Evolutionary conservation across 192 early-diverging fungal species (phyloP).

Genomic region (Coemansia sp.): DNA sequence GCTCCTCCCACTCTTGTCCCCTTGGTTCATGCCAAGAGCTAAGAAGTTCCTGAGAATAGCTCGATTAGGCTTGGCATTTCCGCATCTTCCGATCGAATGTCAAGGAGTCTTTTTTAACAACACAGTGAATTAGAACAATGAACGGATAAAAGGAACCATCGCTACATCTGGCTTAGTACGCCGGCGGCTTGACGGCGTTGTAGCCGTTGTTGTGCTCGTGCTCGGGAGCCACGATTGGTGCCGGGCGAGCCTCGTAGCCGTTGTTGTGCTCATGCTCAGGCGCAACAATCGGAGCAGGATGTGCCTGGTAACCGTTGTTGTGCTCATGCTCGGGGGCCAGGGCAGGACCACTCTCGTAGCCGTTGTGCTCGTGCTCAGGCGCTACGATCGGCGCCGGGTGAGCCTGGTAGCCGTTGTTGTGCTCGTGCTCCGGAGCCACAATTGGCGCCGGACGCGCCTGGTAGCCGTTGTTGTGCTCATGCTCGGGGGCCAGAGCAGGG

Average conservation of each 20-base stretch:
- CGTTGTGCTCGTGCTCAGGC: not conserved
- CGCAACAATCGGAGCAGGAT: not conserved
- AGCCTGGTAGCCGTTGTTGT: not conserved
- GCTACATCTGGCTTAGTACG: conserved; percentile 2
- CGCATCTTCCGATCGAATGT: too few relatives aligned
- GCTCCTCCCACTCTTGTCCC: too few relatives aligned
- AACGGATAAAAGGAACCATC: conserved; percentile 1
- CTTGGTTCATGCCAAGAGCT: too few relatives aligned
- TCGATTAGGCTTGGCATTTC: too few relatives aligned
- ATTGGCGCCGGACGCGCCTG: not conserved
- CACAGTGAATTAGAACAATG: not conserved
- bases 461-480: not conserved
- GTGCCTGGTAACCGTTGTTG: not conserved
- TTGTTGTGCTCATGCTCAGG: not conserved
- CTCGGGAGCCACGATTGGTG: not conserved
- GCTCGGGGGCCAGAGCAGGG: not conserved
- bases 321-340: not conserved
- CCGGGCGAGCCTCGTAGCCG: not conserved
- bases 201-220: not conserved
- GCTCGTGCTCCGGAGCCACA: not conserved
- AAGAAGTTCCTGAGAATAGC: too few relatives aligned
- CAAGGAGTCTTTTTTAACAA: not conserved
- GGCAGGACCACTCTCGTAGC: not conserved
- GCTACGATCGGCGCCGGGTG: not conserved
- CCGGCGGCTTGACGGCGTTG: not conserved